phyloP scores from a whole-genome alignment of 2,329 filamentous ascomycete genomes.

The Phialemonium atrogriseum region DNA sequence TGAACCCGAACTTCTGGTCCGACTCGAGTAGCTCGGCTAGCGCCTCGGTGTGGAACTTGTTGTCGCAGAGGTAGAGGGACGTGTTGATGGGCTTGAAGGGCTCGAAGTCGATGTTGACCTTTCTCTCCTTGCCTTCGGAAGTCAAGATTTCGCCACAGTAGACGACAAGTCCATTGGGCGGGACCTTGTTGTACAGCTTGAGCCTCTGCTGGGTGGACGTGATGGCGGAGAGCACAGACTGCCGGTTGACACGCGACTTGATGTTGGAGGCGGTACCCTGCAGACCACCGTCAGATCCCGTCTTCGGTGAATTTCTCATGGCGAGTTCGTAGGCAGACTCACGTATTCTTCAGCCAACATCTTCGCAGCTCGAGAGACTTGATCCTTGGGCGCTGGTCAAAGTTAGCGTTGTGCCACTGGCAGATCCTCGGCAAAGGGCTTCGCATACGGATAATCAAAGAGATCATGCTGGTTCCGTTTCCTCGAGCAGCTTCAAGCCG shows the following conservation, averaged over 20 bases:
- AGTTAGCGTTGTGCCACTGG: slow-evolving; percentile 5
- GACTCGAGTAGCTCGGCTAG: slow-evolving; percentile 95
- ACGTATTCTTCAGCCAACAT: slow-evolving; percentile 99
- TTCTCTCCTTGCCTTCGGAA: slow-evolving; percentile 94
- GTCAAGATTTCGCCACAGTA: slow-evolving; percentile 99
- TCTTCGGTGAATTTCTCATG: too few relatives aligned
- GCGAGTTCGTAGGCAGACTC: slow-evolving; percentile 29
- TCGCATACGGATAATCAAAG: slow-evolving; percentile 86
- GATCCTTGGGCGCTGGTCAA: slow-evolving; percentile 81
- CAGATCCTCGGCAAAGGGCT: slow-evolving; percentile 11
- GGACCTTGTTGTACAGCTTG: slow-evolving; percentile 98
- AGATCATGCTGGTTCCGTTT: slow-evolving; percentile 99
- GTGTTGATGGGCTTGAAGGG: slow-evolving; percentile 99
- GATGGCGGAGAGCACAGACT: slow-evolving; percentile 95
- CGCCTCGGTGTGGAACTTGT: slow-evolving; percentile 99
- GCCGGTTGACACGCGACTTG: slow-evolving; percentile 97
- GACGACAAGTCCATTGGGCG: slow-evolving; percentile 92
- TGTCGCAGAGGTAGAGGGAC: slow-evolving; percentile 97
- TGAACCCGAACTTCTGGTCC: slow-evolving; percentile 98
- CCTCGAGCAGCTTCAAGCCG: slow-evolving; percentile 92
- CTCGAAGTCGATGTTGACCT: slow-evolving; percentile 99
- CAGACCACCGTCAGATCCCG: slow-evolving; percentile 14
- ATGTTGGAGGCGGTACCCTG: slow-evolving; percentile 98
- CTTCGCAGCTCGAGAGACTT: slow-evolving; percentile 91
- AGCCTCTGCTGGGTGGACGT: slow-evolving; percentile 98